Evolutionary conservation across 768 basidiomycete species (phyloP), one percentile per base, ranked within the genome.

Genomic region (Rhodotorula paludigena): DNA sequence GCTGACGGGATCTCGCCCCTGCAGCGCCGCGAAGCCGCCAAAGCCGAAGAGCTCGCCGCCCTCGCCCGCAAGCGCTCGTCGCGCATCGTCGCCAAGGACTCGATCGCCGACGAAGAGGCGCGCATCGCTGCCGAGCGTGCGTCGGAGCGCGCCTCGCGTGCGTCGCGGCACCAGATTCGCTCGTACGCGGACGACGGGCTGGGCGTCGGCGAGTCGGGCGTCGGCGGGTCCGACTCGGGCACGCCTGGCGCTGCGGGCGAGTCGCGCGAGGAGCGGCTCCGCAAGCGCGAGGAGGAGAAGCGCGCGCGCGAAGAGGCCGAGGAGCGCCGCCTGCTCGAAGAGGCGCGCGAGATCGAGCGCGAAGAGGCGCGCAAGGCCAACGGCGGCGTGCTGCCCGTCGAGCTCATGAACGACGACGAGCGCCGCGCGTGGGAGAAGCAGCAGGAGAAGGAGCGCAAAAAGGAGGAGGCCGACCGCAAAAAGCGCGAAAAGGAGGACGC

Each of bases 311-410:
- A 63, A 48, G 64, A 63, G 28, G 57, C 30, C 5, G 84, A 80
- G 42, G 90, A 89, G 77, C 85, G 84, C 72, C 88, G 74, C 11
- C 44, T 69, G 59, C 42, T 66, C 20, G 69, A 68, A 28, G 63
- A 68, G 59, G 76, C 76, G 42, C 76, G 92, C 77, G 85, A 88
- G 55, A 33, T 70, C 69, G 86, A 86, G 30, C 81, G 84, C 42
- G 78, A 84, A 33, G 82, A 83, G 14, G 84, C 84, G n/a, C 80
- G 81, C 65, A 83, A 33, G 33, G 51, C 80, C 73, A 84, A 83
- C 45, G 70, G 70, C 18, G 70, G 70, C 7, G 55, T 59, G 15
- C 39, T 71, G 25, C 70, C 65, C 21, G 32, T 32, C n/a, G 62
- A 66, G 42, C 33, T 64, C 33, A 66, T 64, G 65, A 62, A 49